phyloP scores from a whole-genome alignment of 2,329 filamentous ascomycete genomes.

The Alternaria metachromatica region DNA sequence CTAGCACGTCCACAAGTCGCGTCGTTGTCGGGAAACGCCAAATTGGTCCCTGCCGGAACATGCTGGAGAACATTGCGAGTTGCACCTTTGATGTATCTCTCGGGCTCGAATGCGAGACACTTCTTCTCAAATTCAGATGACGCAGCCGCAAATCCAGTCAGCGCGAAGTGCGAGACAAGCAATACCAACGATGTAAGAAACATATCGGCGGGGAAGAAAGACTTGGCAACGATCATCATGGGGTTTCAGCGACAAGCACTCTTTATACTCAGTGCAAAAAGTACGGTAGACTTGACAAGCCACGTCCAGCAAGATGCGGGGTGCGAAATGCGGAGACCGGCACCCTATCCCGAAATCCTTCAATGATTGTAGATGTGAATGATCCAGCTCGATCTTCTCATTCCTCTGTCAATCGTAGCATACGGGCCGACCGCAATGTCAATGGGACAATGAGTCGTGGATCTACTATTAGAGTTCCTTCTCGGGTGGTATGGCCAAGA shows the following conservation, averaged over 20 bases:
- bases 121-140: slow-evolving; percentile 15
- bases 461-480: background rate
- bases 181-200: background rate
- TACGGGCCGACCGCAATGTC: background rate
- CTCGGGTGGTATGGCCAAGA: background rate
- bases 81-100: slow-evolving; percentile 15
- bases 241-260: background rate
- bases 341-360: background rate
- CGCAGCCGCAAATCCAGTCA: background rate
- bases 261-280: background rate
- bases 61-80: slow-evolving; percentile 39
- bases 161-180: background rate
- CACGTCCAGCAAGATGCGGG: background rate
- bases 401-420: background rate
- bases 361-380: background rate
- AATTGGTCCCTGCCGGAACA: slow-evolving; percentile 47
- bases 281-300: background rate
- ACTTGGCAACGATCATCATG: background rate
- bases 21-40: slow-evolving; percentile 49
- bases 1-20: slow-evolving; percentile 43
- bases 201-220: background rate
- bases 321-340: background rate
- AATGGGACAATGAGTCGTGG: background rate
- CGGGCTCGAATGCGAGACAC: slow-evolving; percentile 30
- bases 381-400: background rate